Conservation (phyloP, 805 yeast species). For the Diddensiella caesifluorescens region DNA sequence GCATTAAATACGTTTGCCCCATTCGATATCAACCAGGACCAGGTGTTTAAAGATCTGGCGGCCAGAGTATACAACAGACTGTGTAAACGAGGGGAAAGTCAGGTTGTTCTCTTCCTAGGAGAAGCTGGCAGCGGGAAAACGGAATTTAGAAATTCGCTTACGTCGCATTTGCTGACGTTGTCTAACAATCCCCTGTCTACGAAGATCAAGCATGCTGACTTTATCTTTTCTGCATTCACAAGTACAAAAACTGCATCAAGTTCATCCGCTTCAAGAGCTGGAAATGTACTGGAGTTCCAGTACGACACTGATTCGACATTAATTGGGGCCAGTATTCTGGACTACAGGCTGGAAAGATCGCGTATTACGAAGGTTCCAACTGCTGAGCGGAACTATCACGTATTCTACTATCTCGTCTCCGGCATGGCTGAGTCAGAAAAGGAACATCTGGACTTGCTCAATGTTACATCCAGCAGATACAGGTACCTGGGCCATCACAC, state of each 20-base stretch:
- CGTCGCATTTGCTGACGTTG: conserved; percentile 30
- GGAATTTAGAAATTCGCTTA: conserved; percentile 32
- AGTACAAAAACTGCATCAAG: conserved; percentile 35
- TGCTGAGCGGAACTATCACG: conserved; percentile 54
- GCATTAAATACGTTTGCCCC: conserved; percentile 37
- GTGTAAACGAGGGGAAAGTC: conserved; percentile 34
- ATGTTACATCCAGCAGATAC: conserved; percentile 33
- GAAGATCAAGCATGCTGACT: conserved; percentile 32
- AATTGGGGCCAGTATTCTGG: conserved; percentile 49
- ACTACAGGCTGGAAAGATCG: conserved; percentile 51
- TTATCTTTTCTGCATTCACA: conserved; percentile 35
- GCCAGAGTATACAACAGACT: conserved; percentile 36
- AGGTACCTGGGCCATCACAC: conserved; percentile 42
- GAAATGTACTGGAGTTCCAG: conserved; percentile 50
- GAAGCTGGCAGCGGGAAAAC: conserved; percentile 39
- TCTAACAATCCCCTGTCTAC: conserved; percentile 34
- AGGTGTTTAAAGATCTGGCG: conserved; percentile 34
- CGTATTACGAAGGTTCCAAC: conserved; percentile 47
- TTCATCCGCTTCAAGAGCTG: conserved; percentile 45
- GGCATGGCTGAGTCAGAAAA: conserved; percentile 43
- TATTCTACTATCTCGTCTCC: conserved; percentile 50
- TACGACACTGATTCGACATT: conserved; percentile 42
- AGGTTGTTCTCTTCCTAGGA: conserved; percentile 36
- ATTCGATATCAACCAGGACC: conserved; percentile 35
- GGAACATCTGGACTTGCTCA: conserved; percentile 37